phyloP scores from a whole-genome alignment of 31 red algal species.

The Asparagopsis taxiformis region DNA sequence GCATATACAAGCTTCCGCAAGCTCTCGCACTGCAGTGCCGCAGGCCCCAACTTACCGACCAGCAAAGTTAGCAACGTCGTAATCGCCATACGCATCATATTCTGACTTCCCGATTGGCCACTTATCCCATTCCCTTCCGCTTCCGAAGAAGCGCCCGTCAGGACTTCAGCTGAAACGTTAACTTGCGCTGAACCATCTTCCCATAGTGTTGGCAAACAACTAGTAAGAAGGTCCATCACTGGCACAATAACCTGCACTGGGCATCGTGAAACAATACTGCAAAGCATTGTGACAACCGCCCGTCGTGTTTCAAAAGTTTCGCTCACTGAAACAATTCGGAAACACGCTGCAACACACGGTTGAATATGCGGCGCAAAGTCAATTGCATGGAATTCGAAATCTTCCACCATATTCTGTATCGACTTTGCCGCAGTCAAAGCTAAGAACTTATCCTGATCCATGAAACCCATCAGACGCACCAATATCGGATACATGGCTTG shows the following conservation, averaged over 20 bases:
- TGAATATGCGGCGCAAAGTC: constrained; percentile 59
- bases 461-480: constrained; percentile 30
- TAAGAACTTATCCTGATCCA: constrained; percentile 39
- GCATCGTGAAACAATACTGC: constrained; percentile 27
- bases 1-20: constrained; percentile 12
- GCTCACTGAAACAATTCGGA: constrained; percentile 22
- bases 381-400: constrained; percentile 36
- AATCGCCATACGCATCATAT: constrained; percentile 40
- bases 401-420: constrained; percentile 50
- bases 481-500: constrained; percentile 35
- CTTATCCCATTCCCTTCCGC: too few relatives aligned
- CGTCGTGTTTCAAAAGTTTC: constrained; percentile 39
- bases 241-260: constrained; percentile 2
- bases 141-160: too few relatives aligned
- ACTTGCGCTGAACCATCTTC: constrained; percentile 12
- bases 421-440: constrained; percentile 57
- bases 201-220: constrained; percentile 38
- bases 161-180: constrained; percentile 10
- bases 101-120: too few relatives aligned
- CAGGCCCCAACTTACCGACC: constrained; percentile 35
- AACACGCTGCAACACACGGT: constrained; percentile 14
- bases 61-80: constrained; percentile 34
- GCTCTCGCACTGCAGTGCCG: constrained; percentile 4
- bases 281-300: constrained; percentile 19
- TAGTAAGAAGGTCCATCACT: constrained; percentile 26